These are phyloP conservation scores for Retiboletus flavoniger DNA, from an alignment of 1,284 basidiomycete genomes.

Conservation along the genomic window DNA sequence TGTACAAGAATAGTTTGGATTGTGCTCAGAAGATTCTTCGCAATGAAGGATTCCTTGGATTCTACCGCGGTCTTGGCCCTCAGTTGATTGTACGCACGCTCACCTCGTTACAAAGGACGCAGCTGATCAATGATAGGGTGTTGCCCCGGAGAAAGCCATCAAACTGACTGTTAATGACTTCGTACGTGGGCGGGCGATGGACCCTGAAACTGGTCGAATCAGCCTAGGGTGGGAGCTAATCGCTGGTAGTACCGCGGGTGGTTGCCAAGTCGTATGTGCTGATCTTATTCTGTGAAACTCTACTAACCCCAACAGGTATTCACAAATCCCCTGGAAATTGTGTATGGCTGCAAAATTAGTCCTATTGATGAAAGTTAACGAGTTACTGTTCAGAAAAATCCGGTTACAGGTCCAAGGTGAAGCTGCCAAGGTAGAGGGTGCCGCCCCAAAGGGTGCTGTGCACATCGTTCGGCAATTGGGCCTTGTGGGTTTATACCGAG, in stretches of 20 bases:
- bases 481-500: conserved; percentile 89
- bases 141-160: conserved; percentile 98
- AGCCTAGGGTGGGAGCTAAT: conserved; percentile 83
- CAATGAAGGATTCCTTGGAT: conserved; percentile 93
- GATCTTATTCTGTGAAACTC: conserved; percentile 10
- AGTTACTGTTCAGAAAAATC: conserved; percentile 72
- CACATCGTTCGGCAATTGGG: conserved; percentile 95
- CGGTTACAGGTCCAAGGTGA: conserved; percentile 96
- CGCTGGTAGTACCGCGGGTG: conserved; percentile 93
- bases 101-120: not conserved
- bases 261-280: conserved; percentile 89
- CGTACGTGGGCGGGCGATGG: conserved; percentile 79
- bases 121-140: conserved; percentile 59
- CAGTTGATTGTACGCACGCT: conserved; percentile 76
- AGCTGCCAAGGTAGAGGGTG: conserved; percentile 81
- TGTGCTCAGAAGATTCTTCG: conserved; percentile 93
- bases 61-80: conserved; percentile 95
- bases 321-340: conserved; percentile 94
- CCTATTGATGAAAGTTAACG: conserved; percentile 1
- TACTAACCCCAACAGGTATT: conserved; percentile 63
- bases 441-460: conserved; percentile 78
- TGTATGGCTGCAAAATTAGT: conserved; percentile 49
- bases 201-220: conserved; percentile 94
- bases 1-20: conserved; percentile 94
- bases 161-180: conserved; percentile 97